A percentile compares a stretch with the other conserved stretches of the same genome.
These are phyloP conservation scores for Lablab purpureus DNA, from an alignment of 306 rosid species.

Conservation along the genomic window DNA sequence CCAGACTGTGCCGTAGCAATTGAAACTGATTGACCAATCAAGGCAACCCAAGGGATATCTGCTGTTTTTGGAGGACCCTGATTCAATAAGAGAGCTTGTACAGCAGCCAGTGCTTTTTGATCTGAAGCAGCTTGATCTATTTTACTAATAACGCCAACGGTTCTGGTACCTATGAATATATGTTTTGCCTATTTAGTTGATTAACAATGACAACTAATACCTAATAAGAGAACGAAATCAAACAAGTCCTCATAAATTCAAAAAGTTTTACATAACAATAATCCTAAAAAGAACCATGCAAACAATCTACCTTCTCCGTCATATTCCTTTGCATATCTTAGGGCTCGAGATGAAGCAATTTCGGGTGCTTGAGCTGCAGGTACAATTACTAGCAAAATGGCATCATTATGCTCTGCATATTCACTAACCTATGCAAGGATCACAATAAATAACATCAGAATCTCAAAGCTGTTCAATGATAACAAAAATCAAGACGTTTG, in stretches of 20 bases:
- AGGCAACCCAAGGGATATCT: conserved; percentile 94
- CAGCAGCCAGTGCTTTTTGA: conserved; percentile 92
- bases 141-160: conserved; percentile 89
- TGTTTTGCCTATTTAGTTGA: conserved; percentile 35
- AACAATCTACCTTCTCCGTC: conserved; percentile 81
- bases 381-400: conserved; percentile 81
- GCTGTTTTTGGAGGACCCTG: conserved; percentile 90
- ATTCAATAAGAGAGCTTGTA: conserved; percentile 88
- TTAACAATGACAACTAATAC: conserved; percentile 8
- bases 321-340: conserved; percentile 81
- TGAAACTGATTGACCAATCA: conserved; percentile 94
- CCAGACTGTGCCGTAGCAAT: conserved; percentile 96
- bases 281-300: conserved; percentile 11
- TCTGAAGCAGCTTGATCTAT: conserved; percentile 95
- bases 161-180: conserved; percentile 78
- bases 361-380: conserved; percentile 97
- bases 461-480: conserved; percentile 34
- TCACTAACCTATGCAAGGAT: conserved; percentile 78
- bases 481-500: not conserved
- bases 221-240: not conserved
- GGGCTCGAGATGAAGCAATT: conserved; percentile 87
- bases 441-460: conserved; percentile 43
- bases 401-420: conserved; percentile 92
- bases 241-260: conserved; percentile 15
- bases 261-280: conserved; percentile 9